These are phyloP conservation scores for Chlorella sorokiniana DNA, from an alignment of 139 green algal species.

Conservation along the genomic window DNA sequence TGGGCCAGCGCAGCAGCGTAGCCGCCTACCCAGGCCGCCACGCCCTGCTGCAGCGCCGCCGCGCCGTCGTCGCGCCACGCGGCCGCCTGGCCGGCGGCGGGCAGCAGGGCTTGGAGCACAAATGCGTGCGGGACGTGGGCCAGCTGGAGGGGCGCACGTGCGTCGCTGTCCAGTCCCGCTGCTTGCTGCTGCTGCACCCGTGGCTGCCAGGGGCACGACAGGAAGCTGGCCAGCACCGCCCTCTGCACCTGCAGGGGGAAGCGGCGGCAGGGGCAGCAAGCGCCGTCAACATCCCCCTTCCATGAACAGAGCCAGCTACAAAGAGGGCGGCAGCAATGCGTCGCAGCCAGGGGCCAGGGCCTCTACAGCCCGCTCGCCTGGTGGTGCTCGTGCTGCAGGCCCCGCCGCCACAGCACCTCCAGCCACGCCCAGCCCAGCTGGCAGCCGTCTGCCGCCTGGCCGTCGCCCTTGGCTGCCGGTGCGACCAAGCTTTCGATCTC, in stretches of 20 bases:
- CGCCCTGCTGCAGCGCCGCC: not conserved
- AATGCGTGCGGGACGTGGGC: not conserved
- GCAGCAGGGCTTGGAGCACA: conserved; percentile 11
- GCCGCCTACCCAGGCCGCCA: not conserved
- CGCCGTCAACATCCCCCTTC: too few species aligned
- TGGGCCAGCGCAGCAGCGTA: not conserved
- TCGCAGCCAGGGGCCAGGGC: not conserved
- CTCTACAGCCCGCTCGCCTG: not conserved
- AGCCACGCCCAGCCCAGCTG: conserved; percentile 8
- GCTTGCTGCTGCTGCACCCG: not conserved
- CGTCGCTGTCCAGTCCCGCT: not conserved
- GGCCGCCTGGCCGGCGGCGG: conserved; percentile 7
- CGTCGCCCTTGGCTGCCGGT: not conserved
- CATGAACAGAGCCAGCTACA: not conserved
- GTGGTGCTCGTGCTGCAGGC: not conserved
- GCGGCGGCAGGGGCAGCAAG: too few species aligned
- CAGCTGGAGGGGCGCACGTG: not conserved
- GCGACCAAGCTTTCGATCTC: conserved; percentile 27
- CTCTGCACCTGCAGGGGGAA: not conserved
- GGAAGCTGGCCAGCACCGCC: not conserved
- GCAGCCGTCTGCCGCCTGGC: not conserved
- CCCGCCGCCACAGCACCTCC: conserved; percentile 14
- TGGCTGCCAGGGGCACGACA: not conserved
- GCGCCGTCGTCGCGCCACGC: conserved; percentile 6
- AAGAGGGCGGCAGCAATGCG: not conserved